Percentiles rank a stretch among this genome's conserved stretches.
These are phyloP conservation scores for Fusarium devonianum DNA, from an alignment of 2,329 filamentous ascomycete genomes.

Conservation along the genomic window DNA sequence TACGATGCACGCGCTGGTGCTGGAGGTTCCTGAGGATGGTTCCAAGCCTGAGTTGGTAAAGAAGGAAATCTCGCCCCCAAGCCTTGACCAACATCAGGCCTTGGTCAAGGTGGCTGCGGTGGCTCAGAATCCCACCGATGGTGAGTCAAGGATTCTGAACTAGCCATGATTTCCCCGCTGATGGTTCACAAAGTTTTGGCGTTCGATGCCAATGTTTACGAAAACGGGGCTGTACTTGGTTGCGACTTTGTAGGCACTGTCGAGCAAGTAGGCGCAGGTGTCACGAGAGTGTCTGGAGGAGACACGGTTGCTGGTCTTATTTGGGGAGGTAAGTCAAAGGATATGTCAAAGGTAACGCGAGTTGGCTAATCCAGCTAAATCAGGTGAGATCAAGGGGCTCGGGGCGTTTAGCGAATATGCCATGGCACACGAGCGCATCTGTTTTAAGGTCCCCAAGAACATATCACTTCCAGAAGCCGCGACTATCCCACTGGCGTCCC, in stretches of 20 bases:
- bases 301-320: conserved; percentile 39
- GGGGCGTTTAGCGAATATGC: conserved; percentile 51
- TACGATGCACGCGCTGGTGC: conserved; percentile 28
- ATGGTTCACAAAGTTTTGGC: conserved; percentile 39
- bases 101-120: conserved; percentile 36
- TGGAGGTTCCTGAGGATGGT: conserved; percentile 25
- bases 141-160: neutral
- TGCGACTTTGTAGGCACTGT: conserved; percentile 50
- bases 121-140: conserved; percentile 42
- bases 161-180: neutral
- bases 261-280: conserved; percentile 41
- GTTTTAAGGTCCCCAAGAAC: conserved; percentile 47
- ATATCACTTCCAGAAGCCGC: conserved; percentile 45
- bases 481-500: conserved; percentile 50
- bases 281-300: conserved; percentile 29
- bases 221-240: conserved; percentile 48
- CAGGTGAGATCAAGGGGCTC: conserved; percentile 41
- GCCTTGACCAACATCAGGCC: conserved; percentile 29
- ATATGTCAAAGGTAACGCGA: no score
- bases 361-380: neutral
- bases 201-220: conserved; percentile 48
- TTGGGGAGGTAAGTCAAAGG: conserved; percentile 40
- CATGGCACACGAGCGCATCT: conserved; percentile 51
- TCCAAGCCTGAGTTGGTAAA: conserved; percentile 24
- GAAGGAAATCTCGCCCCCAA: conserved; percentile 18